Evolutionary conservation across 169 alveolate species (phyloP), one percentile per base, ranked within the genome.

Genomic region (Babesia sp.): DNA sequence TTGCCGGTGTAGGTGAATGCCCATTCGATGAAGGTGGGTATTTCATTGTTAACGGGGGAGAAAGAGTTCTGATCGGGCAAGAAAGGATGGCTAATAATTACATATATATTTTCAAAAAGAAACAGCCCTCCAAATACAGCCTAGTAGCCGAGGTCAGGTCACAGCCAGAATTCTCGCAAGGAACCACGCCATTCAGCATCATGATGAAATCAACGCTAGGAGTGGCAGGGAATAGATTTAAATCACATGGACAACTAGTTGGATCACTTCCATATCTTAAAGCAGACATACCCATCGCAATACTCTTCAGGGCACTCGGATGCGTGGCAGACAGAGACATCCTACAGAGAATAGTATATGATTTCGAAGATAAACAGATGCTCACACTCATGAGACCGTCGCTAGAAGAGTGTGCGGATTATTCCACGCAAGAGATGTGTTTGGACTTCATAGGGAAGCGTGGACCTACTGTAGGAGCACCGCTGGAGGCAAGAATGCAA

Each of bases 81-180:
- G 99, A 98, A 76, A 94, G 99, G 77, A 98, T 97, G 99, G 99
- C 99, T 14, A 93, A 95, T 68, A 98, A 98, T 86, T 97, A 97
- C 87, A 99, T 98, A 26, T 95, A 96, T 87, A 98, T 97, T 20
- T 98, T 98, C 91, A 92, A 95, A 70, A 96, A 96, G 87, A 96
- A 93, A 71, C 98, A 97, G 76, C 99, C 99, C 26, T 89, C 98
- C 6, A 97, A 97, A 70, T 96, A 90, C 83, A 95, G 99, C 1
- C 97, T 99, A 98, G 98, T 96, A 14, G 99, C 99, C 42, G 99
- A 97, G 87, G 90, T 94, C 24, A 91, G 99, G 77, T 94, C 98
- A 37, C 95, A 96, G 80, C 91, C 92, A 64, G 99, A 97, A 68
- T 92, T 94, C 36, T 94, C 93, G 80, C 96, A 94, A 85, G 98